Evolutionary conservation across 2,329 filamentous ascomycete species (phyloP), one percentile per base, ranked within the genome.

Genomic region (Alternaria sp.): DNA sequence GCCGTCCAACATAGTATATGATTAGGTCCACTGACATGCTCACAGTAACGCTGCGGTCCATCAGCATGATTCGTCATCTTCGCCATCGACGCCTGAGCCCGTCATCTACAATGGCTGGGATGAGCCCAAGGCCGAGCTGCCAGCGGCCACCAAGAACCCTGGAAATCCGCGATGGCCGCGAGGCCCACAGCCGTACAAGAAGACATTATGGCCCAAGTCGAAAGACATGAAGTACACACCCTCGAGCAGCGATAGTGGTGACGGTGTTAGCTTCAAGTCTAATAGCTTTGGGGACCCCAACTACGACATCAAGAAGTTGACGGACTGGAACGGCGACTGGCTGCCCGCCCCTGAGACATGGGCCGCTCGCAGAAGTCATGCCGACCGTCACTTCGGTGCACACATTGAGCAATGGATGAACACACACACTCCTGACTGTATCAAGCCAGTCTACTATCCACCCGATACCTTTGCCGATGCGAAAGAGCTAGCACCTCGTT

Each of bases 321-420:
- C 72, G 4, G 81, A 81, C 55, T 84, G 79, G 79, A 74, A 80
- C 50, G 81, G 81, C 11, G 72, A 79, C 7, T 79, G 78, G 72
- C 70, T 79, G 26, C 81, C 82, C 2, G 74, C 82, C 23, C 81
- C 81, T 2, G 71, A 80, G 17, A 77, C 82, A 24, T 84, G 83
- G 83, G 74, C 79, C 26, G 67, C 61, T 9, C 76, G 80, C n/a
- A 70, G 67, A 33, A 53, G 62, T 9, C 76, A 67, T 41, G 55
- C 53, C 1, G 56, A 70, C 58, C 74, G 66, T n/a, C 71, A 73
- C 66, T 75, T 77, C 34, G 70, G 72, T 5, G 66, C 72, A 8
- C 48, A 54, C 17, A 70, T 80, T 36, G 72, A 76, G 23, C 42
- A 56, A 9, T 80, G 77, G 77, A 65, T 72, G 3, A 61, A 69